phyloP scores from a whole-genome alignment of 306 rosid species.

The Quercus mongolica region DNA sequence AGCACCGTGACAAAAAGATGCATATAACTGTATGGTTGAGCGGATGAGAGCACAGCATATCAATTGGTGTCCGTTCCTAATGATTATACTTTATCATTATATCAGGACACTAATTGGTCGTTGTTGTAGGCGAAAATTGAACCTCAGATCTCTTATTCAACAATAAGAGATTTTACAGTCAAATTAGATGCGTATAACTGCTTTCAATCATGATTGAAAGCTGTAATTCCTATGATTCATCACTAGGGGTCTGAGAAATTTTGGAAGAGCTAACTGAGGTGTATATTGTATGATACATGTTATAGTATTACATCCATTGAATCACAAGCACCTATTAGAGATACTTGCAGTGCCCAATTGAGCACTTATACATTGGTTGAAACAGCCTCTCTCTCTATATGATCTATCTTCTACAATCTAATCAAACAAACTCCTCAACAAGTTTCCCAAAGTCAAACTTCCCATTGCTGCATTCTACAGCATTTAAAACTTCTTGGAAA shows the following conservation, averaged over 20 bases:
- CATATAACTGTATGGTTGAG: not conserved
- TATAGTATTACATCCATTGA: not conserved
- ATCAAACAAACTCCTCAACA: constrained; percentile 56
- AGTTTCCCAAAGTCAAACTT: constrained; percentile 69
- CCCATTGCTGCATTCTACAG: constrained; percentile 66
- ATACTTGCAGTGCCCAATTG: not conserved
- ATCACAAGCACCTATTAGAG: constrained; percentile 6
- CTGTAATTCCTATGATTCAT: not conserved
- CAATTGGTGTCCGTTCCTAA: fast-evolving
- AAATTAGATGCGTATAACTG: not conserved
- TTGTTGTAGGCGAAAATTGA: fast-evolving
- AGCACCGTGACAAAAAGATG: not conserved
- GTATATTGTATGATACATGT: constrained; percentile 8
- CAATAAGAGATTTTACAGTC: too few relatives aligned
- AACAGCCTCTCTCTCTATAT: not conserved
- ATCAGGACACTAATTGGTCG: too few relatives aligned
- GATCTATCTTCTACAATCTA: not conserved
- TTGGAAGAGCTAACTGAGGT: constrained; percentile 20
- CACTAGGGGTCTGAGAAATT: not conserved
- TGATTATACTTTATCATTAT: too few relatives aligned
- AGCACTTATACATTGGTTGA: not conserved
- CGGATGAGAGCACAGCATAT: not conserved
- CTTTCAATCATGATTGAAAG: not conserved
- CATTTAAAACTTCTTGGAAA: constrained; percentile 68
- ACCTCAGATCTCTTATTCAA: fast-evolving